A percentile compares a stretch with the other conserved stretches of the same genome.
Conservation (phyloP, 805 yeast genomes). For the Grigorovia yakushimaensis region DNA sequence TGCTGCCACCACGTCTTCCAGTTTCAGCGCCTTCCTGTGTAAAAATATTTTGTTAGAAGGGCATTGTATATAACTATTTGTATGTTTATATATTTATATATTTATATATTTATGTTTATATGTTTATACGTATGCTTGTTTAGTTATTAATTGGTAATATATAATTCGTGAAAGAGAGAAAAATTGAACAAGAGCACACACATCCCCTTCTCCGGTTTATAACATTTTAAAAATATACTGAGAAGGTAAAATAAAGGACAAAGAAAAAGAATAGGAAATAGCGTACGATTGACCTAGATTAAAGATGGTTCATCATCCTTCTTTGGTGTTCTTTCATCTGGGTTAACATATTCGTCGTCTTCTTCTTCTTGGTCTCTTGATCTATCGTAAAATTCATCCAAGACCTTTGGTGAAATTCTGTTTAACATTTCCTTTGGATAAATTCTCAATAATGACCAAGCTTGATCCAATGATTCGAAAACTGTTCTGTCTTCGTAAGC, state of each 20-base stretch:
- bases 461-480: conserved; percentile 92
- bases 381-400: conserved; percentile 92
- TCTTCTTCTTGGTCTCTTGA: conserved; percentile 57
- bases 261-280: not conserved
- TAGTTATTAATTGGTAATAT: too few species aligned
- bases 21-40: too few species aligned
- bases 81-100: too few species aligned
- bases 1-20: too few species aligned
- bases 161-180: too few species aligned
- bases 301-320: conserved; percentile 3
- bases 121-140: too few species aligned
- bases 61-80: too few species aligned
- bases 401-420: conserved; percentile 95
- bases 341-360: conserved; percentile 34
- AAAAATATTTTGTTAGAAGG: too few species aligned
- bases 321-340: conserved; percentile 7
- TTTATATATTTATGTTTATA: too few species aligned
- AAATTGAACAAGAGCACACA: too few species aligned
- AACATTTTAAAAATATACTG: too few species aligned
- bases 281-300: conserved; percentile 1
- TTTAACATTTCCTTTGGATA: conserved; percentile 98
- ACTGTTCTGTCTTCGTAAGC: conserved; percentile 93
- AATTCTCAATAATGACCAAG: conserved; percentile 96
- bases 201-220: too few species aligned
- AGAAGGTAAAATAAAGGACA: not conserved